phyloP scores from a whole-genome alignment of 1,139 yeast genomes.

The Protomyces arabidopsidicola region DNA sequence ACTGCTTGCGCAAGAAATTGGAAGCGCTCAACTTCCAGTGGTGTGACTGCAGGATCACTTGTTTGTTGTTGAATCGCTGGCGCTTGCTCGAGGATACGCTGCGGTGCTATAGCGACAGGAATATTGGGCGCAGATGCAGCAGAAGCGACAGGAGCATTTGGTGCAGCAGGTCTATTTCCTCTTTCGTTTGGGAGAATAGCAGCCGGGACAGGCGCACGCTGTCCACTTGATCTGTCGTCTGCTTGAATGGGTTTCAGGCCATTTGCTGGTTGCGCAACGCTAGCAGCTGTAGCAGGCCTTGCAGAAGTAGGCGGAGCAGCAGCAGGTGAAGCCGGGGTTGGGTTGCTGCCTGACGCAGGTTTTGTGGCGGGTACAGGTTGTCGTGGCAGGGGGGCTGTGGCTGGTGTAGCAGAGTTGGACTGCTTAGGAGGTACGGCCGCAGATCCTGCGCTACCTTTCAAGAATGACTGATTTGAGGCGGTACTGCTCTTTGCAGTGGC shows the following conservation, averaged over 20 bases:
- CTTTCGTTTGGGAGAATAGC: background rate
- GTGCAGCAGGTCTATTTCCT: background rate
- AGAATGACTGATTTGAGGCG: background rate
- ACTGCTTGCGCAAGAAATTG: background rate
- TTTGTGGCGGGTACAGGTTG: background rate
- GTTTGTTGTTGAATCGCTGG: background rate
- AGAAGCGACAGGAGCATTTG: background rate
- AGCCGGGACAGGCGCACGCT: background rate
- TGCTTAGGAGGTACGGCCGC: background rate
- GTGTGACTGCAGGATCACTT: background rate
- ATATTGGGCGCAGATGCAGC: background rate
- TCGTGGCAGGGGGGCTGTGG: background rate
- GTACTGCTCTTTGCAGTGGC: background rate
- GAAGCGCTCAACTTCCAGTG: background rate
- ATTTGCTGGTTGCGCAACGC: background rate
- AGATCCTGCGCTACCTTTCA: background rate
- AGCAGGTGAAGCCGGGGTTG: background rate
- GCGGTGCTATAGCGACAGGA: background rate
- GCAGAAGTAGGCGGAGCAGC: background rate
- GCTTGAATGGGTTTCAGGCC: background rate
- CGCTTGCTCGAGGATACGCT: background rate
- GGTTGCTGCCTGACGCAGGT: background rate
- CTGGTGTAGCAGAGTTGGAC: background rate
- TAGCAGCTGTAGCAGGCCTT: background rate
- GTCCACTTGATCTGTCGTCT: background rate